Conservation (phyloP, 805 yeast genomes). For the Starmerella sirachaensis region DNA sequence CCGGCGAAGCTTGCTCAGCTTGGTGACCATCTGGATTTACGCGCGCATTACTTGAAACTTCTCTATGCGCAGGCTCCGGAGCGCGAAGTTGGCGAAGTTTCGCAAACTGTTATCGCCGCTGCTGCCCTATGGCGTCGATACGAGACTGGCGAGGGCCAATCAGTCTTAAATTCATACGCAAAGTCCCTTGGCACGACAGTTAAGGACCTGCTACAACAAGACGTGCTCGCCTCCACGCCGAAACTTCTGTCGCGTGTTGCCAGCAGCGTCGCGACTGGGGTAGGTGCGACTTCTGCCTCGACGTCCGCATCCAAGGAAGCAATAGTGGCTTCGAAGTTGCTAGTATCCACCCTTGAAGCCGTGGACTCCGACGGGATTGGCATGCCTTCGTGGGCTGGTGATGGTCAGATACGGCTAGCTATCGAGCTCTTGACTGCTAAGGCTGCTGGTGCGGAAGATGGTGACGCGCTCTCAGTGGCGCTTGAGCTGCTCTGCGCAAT, state of each 20-base stretch:
- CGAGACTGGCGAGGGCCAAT: background rate
- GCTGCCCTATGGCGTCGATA: conserved; percentile 3
- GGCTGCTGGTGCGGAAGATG: conserved; percentile 17
- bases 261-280: no score
- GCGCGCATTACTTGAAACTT: conserved; percentile 36
- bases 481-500: conserved; percentile 32
- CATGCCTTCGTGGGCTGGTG: conserved; percentile 10
- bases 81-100: conserved; percentile 21
- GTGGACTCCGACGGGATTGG: conserved; percentile 1
- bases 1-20: conserved; percentile 43
- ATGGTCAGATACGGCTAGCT: conserved; percentile 2
- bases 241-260: no score
- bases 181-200: background rate
- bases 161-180: background rate
- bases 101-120: conserved; percentile 17
- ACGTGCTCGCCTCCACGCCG: background rate
- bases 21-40: conserved; percentile 39
- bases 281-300: no score
- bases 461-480: conserved; percentile 28
- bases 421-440: conserved; percentile 15
- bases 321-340: background rate
- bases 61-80: conserved; percentile 35
- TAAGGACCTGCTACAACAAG: background rate
- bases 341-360: conserved; percentile 2
- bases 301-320: no score